A percentile compares a stretch with the other conserved stretches of the same genome.
These are phyloP conservation scores for Kuraishia hungarica DNA, from an alignment of 805 yeast species.

Conservation along the genomic window DNA sequence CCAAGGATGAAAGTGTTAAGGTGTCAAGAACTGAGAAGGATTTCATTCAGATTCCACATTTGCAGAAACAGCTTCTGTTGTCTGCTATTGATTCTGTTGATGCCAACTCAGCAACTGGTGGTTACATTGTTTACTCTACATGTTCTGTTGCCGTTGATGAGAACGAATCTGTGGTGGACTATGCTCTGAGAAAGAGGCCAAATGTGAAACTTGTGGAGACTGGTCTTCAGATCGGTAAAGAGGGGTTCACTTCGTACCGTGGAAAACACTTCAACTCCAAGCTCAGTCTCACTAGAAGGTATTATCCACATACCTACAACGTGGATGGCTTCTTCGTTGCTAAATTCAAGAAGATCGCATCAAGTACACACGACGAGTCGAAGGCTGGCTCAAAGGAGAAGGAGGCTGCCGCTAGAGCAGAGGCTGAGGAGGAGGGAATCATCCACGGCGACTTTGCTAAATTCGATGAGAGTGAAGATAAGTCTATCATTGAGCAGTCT, in stretches of 20 bases:
- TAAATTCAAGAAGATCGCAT: constrained; percentile 83
- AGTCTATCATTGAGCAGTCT: constrained; percentile 58
- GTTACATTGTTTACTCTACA: constrained; percentile 91
- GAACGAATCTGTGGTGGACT: constrained; percentile 97
- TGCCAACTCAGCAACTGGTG: constrained; percentile 87
- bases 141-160: constrained; percentile 98
- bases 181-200: constrained; percentile 92
- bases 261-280: constrained; percentile 84
- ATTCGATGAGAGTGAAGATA: constrained; percentile 73
- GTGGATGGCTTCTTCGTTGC: constrained; percentile 99
- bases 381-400: constrained; percentile 86
- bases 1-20: constrained; percentile 93
- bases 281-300: constrained; percentile 79
- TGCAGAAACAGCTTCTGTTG: constrained; percentile 86
- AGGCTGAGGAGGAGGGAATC: constrained; percentile 72
- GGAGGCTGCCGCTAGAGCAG: constrained; percentile 73
- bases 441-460: constrained; percentile 81
- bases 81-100: constrained; percentile 98
- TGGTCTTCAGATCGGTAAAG: constrained; percentile 88
- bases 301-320: constrained; percentile 96
- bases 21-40: constrained; percentile 92
- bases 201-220: constrained; percentile 92
- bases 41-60: constrained; percentile 91
- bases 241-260: constrained; percentile 87
- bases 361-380: constrained; percentile 77